These are phyloP conservation scores for Flammula alnicola DNA, from an alignment of 1,284 basidiomycete genomes.

Conservation along the genomic window DNA sequence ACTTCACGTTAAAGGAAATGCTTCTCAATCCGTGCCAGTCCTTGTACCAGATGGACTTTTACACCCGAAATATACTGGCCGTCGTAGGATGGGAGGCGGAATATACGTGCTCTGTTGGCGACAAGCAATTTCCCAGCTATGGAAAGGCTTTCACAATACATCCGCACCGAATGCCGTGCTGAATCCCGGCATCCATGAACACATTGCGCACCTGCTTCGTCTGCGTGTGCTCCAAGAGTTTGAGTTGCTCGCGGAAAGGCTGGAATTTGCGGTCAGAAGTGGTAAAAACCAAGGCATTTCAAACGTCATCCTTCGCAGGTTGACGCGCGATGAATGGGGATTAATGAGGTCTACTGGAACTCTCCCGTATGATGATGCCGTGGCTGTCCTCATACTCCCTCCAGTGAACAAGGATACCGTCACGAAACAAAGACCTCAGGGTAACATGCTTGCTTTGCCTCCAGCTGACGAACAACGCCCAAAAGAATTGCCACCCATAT, in stretches of 20 bases:
- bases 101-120: slow-evolving; percentile 64
- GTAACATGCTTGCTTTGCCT: slow-evolving; percentile 48
- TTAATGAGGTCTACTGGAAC: slow-evolving; percentile 49
- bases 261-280: slow-evolving; percentile 35
- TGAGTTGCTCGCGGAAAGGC: slow-evolving; percentile 52
- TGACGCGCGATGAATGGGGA: slow-evolving; percentile 65
- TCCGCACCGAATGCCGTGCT: slow-evolving; percentile 21
- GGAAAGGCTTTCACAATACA: slow-evolving; percentile 38
- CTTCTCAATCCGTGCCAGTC: slow-evolving; percentile 1
- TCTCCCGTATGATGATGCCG: slow-evolving; percentile 55
- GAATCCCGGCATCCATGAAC: slow-evolving; percentile 47
- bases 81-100: slow-evolving; percentile 44
- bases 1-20: slow-evolving; percentile 1
- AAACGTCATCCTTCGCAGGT: slow-evolving; percentile 55
- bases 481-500: slow-evolving; percentile 36
- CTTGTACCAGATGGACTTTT: slow-evolving; percentile 72
- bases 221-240: slow-evolving; percentile 76
- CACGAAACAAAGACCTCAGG: slow-evolving; percentile 49
- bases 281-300: slow-evolving; percentile 23
- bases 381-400: slow-evolving; percentile 72
- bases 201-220: slow-evolving; percentile 68
- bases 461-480: slow-evolving; percentile 28
- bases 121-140: slow-evolving; percentile 41
- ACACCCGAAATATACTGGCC: slow-evolving; percentile 60
- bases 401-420: slow-evolving; percentile 60